Evolutionary conservation across 148 eudicot genomes (phyloP), one percentile per base, ranked within the genome.

Genomic region (Fallopia convolvulus): DNA sequence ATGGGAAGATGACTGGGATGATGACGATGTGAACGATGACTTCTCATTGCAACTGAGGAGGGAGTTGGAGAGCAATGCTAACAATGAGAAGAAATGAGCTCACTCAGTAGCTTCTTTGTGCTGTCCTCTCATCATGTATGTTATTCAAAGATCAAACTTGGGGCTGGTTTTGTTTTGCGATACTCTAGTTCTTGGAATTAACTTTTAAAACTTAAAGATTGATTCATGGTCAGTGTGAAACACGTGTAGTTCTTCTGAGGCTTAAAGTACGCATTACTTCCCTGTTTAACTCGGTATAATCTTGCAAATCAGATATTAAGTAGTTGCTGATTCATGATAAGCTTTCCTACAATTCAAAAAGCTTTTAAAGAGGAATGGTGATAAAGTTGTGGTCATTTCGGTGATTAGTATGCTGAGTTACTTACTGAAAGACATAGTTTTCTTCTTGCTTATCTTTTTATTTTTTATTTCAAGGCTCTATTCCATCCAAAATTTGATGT

Each of bases 1-100:
- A 79, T 91, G 97, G 97, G 97, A 92, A 74, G 97, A 88, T 74
- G 95, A 92, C 76, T 92, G 97, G 97, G 95, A 92, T 80, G 95
- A 92, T 78, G 97, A 92, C 32, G 95, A 90, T 78, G 97, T 90
- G 76, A 90, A 82, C 55, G 97, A 90, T 76, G 97, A 92, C 78
- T 92, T 90, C 86, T 90, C 95, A 33, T 77, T 93, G 70, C 95
- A 90, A 84, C 88, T 93, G 49, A 88, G 88, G 80, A 85, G 84
- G 86, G 97, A 90, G 78, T 83, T 93, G 42, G 95, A 89, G 81
- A 87, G 72, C 87, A 83, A 85, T 30, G 70, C 70, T 63, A 63
- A 63, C 86, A 68, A 36, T 60, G 74, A 85, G 76, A 88, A 87
- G 84, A 86, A 90, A 72, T 87, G 87, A 89, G 83, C 75, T 20